phyloP scores from a whole-genome alignment of 1,284 basidiomycete species.

The Heliocybe sulcata region DNA sequence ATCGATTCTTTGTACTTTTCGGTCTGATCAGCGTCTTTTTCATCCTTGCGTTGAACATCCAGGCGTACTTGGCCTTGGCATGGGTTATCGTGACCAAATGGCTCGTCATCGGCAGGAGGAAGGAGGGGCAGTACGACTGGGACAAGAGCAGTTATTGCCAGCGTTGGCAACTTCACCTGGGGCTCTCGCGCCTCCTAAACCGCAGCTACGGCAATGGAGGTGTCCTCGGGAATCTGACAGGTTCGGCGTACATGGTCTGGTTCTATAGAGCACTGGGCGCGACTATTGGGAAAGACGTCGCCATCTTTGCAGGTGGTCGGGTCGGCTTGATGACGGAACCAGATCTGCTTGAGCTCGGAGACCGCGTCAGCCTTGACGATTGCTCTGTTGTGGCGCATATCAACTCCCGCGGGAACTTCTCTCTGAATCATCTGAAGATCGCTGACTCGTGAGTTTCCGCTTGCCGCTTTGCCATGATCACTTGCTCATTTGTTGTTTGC shows the following conservation, averaged over 20 bases:
- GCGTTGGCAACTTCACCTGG: conserved; percentile 36
- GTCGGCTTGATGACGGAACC: conserved; percentile 36
- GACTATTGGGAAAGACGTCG: conserved; percentile 32
- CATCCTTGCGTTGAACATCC: conserved; percentile 25
- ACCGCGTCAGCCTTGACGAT: conserved; percentile 32
- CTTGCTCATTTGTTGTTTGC: not conserved
- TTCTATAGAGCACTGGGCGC: conserved; percentile 32
- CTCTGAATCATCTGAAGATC: conserved; percentile 32
- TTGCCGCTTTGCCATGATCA: not conserved
- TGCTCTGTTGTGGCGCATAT: conserved; percentile 40
- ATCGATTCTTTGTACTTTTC: conserved; percentile 28
- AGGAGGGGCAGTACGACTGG: conserved; percentile 31
- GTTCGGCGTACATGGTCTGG: conserved; percentile 35
- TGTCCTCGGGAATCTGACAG: conserved; percentile 27
- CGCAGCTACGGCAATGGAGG: conserved; percentile 32
- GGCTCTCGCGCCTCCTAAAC: conserved; percentile 25
- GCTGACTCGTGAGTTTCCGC: conserved; percentile 23
- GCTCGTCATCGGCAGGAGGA: conserved; percentile 29
- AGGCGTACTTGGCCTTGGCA: conserved; percentile 25
- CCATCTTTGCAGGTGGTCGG: conserved; percentile 30
- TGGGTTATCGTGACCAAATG: conserved; percentile 35
- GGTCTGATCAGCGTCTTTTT: conserved; percentile 29
- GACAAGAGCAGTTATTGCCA: conserved; percentile 38
- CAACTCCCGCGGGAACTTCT: conserved; percentile 36
- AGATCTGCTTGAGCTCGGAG: conserved; percentile 34